Base-by-base conservation (phyloP, 2,329 filamentous ascomycete genomes). In the Fusarium mexicanum region DNA sequence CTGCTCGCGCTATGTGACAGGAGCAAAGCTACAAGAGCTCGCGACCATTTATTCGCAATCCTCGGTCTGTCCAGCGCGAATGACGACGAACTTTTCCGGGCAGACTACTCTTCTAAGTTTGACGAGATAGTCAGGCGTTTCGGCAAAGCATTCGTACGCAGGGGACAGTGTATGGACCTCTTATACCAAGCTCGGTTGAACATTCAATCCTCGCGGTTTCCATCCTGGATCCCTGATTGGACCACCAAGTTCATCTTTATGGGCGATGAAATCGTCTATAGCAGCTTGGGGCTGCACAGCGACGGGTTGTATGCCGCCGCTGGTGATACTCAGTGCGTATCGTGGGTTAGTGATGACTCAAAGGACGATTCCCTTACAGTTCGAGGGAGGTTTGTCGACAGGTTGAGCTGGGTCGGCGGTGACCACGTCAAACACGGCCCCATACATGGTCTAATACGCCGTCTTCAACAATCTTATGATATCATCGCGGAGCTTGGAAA, bases 1-100 rank as follows among this genome's bases (percentile, higher is more conserved):
- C 51, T 54, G 2, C 3, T 40, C 1, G 35, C 10, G 3, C 20
- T 40, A 29, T 54, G 35, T 1, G 51, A n/a, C 20, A 54, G 51
- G 20, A 54, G 51, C 35, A 38, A 40, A 40, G 35, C 51, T 5
- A 29, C 51, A 4, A 40, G 24, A 54, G 51, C 51, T 29, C 51
- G 51, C 24, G 51, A 54, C 10, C 51, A 54, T n/a, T 4, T 54
- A 0, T 54, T 54, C 24, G 51, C 51, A n/a, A 4, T 54, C 1
- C 2, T 40, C 3, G 51, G 51, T 13, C 5, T 54, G 0, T 40
- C 51, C 5, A 11, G 0, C 24, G 51, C 14, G 5, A 10, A 2
- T n/a, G 35, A 17, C 2, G 4, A 54, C 14, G 10, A 40, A 0
- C 2, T 6, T 29, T 18, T 54, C 8, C 10, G 6, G 0, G 33